Conservation (phyloP, 2,329 filamentous ascomycete species). For the Talaromyces sp. region DNA sequence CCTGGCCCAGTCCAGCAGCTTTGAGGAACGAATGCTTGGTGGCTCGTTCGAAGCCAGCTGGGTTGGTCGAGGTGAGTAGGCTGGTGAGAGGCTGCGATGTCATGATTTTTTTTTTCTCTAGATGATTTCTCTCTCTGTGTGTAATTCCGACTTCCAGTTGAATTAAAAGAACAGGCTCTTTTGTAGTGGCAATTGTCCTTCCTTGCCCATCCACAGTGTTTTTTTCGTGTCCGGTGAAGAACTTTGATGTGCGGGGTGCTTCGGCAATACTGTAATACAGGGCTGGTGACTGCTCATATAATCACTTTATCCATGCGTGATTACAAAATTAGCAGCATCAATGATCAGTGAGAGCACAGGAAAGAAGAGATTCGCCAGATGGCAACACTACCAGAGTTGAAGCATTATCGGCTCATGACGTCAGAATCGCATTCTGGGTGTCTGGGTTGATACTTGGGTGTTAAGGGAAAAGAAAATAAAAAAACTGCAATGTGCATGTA, state of each 20-base stretch:
- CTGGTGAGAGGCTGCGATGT: slow-evolving; percentile 46
- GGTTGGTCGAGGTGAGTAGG: slow-evolving; percentile 50
- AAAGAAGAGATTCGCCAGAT: neutral
- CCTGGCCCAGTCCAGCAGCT: slow-evolving; percentile 58
- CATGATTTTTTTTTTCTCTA: slow-evolving; percentile 16
- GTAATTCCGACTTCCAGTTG: neutral
- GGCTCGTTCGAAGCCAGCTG: slow-evolving; percentile 47
- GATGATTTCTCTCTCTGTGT: neutral
- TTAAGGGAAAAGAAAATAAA: no score
- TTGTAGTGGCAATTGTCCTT: neutral
- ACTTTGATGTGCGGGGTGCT: neutral
- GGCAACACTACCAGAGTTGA: neutral
- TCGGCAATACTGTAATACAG: neutral
- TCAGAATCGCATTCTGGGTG: neutral
- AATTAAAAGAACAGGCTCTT: neutral
- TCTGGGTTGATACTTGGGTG: neutral
- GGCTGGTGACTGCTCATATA: neutral
- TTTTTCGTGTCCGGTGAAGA: neutral
- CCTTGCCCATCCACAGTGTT: neutral
- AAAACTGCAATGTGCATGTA: neutral
- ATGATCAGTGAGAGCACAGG: neutral
- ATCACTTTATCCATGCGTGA: neutral
- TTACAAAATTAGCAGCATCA: neutral
- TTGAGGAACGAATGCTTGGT: slow-evolving; percentile 64
- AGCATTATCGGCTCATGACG: neutral